Conservation (phyloP, 208 protist species). For the Histomonas meleagridis region DNA sequence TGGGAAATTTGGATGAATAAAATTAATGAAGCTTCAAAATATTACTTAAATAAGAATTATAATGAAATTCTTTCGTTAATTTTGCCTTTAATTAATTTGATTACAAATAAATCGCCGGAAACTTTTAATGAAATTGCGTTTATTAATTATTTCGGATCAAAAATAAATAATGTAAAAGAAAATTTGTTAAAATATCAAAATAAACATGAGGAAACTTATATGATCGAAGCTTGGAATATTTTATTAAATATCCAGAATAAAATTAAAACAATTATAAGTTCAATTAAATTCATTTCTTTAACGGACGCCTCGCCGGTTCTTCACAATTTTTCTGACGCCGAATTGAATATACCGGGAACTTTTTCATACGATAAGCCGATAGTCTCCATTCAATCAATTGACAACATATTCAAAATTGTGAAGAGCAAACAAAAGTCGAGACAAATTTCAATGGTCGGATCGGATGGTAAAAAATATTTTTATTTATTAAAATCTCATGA, state of each 20-base stretch:
- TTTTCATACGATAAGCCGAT: background rate
- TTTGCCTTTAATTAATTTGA: background rate
- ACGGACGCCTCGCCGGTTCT: background rate
- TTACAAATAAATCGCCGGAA: background rate
- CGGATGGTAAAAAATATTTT: background rate
- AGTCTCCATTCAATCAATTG: background rate
- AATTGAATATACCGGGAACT: background rate
- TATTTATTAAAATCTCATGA: slow-evolving; percentile 10
- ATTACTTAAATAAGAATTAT: background rate
- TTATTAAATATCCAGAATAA: background rate
- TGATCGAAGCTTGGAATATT: background rate
- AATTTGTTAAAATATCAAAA: background rate
- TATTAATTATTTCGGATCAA: background rate
- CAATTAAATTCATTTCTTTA: background rate
- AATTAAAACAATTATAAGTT: background rate
- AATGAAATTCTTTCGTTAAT: background rate
- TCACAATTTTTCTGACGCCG: too few species aligned
- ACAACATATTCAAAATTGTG: background rate
- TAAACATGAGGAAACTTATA: background rate
- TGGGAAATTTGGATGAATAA: background rate
- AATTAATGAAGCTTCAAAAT: background rate
- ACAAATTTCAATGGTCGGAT: background rate
- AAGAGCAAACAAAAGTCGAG: slow-evolving; percentile 1
- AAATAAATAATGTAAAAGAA: background rate
- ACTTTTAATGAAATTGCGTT: background rate